phyloP scores from a whole-genome alignment of 2,329 filamentous ascomycete species.

The Peltaster fructicola region DNA sequence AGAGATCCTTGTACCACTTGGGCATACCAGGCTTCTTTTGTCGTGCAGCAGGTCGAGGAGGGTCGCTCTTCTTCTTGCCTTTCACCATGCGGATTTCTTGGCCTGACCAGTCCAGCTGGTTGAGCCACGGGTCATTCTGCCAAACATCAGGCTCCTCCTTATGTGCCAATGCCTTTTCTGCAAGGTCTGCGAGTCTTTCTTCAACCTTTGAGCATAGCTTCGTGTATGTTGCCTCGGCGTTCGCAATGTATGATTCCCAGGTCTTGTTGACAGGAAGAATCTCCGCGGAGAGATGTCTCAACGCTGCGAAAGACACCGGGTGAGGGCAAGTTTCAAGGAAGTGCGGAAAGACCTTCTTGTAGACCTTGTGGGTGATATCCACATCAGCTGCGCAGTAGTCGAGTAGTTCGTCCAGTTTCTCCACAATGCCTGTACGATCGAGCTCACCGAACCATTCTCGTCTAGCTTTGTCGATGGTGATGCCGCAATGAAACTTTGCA shows the following conservation, averaged over 20 bases:
- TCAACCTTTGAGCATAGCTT: slow-evolving; percentile 60
- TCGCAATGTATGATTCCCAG: slow-evolving; percentile 72
- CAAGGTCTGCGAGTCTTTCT: slow-evolving; percentile 53
- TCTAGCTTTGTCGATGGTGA: slow-evolving; percentile 76
- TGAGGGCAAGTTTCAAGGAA: slow-evolving; percentile 86
- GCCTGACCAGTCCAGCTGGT: slow-evolving; percentile 86
- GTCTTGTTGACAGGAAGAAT: slow-evolving; percentile 78
- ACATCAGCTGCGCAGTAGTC: slow-evolving; percentile 95
- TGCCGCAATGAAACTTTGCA: slow-evolving; percentile 84
- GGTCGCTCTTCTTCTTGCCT: slow-evolving; percentile 70
- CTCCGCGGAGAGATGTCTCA: slow-evolving; percentile 82
- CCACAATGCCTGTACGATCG: slow-evolving; percentile 50
- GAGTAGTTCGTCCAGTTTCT: slow-evolving; percentile 62
- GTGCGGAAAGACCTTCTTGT: slow-evolving; percentile 76
- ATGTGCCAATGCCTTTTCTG: slow-evolving; percentile 58
- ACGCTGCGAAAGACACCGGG: slow-evolving; percentile 87
- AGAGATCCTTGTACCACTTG: slow-evolving; percentile 88
- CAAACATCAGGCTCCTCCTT: slow-evolving; percentile 55
- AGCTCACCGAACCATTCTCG: slow-evolving; percentile 76
- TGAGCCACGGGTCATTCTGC: slow-evolving; percentile 71
- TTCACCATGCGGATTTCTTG: slow-evolving; percentile 87
- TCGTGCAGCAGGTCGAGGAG: slow-evolving; percentile 55
- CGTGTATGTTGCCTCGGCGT: slow-evolving; percentile 71
- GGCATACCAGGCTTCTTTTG: slow-evolving; percentile 95
- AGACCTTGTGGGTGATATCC: slow-evolving; percentile 81